Conservation (phyloP, 1,284 basidiomycete species). For the Ceratobasidium sp. region DNA sequence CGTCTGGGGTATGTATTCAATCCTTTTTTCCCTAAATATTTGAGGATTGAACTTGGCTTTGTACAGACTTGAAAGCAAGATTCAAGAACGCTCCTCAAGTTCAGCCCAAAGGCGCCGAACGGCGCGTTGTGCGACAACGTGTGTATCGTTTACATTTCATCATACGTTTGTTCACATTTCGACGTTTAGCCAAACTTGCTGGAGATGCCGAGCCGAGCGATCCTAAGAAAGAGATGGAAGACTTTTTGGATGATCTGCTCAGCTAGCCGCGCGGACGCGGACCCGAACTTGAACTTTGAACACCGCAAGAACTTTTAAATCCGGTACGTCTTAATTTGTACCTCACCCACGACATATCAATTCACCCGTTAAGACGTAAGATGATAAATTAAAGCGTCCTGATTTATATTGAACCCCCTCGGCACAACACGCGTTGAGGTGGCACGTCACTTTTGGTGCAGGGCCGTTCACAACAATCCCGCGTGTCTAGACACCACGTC, state of each 20-base stretch:
- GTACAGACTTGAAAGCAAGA: constrained; percentile 74
- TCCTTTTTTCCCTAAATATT: background rate
- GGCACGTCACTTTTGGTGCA: background rate
- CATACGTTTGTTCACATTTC: background rate
- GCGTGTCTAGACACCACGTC: constrained; percentile 11
- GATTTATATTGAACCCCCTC: background rate
- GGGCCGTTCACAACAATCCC: background rate
- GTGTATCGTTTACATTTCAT: background rate
- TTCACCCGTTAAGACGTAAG: background rate
- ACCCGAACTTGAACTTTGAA: background rate
- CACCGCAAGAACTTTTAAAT: background rate
- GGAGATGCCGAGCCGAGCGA: constrained; percentile 58
- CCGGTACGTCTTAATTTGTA: constrained; percentile 6
- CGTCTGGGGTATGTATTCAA: constrained; percentile 67
- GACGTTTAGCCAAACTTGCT: constrained; percentile 21
- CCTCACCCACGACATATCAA: background rate
- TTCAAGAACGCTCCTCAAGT: constrained; percentile 68
- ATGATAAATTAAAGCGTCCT: constrained; percentile 16
- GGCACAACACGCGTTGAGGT: background rate
- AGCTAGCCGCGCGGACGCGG: constrained; percentile 53
- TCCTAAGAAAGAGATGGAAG: constrained; percentile 75
- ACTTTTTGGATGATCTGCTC: constrained; percentile 78
- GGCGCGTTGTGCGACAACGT: constrained; percentile 38
- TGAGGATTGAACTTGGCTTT: background rate
- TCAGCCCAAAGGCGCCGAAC: constrained; percentile 17